These are phyloP conservation scores for Scutellaria galericulata DNA, from an alignment of 257 asterid genomes.

Conservation along the genomic window DNA sequence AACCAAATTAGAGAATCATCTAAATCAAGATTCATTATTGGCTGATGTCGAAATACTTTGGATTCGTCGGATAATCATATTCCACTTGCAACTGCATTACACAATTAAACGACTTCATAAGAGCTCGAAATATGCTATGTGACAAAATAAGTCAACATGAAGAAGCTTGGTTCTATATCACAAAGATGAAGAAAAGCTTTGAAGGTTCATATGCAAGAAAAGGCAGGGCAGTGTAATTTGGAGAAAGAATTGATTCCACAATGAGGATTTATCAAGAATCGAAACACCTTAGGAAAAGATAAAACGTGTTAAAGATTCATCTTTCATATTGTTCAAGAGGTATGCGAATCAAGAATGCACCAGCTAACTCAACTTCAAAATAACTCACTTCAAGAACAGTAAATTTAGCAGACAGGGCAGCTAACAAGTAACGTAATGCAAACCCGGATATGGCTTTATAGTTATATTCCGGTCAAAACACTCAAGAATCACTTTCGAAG, in stretches of 20 bases:
- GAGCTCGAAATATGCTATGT: background rate
- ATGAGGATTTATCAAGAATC: no score
- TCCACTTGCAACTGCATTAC: conserved; percentile 82
- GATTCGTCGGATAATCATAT: conserved; percentile 80
- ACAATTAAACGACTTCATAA: conserved; percentile 29
- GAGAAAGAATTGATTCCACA: no score
- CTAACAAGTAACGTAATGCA: no score
- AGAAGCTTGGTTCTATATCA: background rate
- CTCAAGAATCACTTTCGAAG: background rate
- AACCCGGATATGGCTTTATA: background rate
- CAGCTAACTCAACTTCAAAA: background rate
- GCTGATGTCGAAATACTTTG: conserved; percentile 76
- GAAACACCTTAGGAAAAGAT: no score
- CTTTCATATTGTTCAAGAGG: no score
- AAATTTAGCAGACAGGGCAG: no score
- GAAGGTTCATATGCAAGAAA: no score
- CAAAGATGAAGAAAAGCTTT: background rate
- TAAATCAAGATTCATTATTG: conserved; percentile 39
- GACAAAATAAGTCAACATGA: background rate
- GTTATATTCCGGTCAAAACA: background rate
- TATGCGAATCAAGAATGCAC: background rate
- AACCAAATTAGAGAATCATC: conserved; percentile 36
- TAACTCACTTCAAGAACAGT: background rate
- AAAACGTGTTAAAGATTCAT: no score
- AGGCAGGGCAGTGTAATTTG: no score